phyloP scores from a whole-genome alignment of 257 asterid species.

The Dorcoceras hygrometricum region DNA sequence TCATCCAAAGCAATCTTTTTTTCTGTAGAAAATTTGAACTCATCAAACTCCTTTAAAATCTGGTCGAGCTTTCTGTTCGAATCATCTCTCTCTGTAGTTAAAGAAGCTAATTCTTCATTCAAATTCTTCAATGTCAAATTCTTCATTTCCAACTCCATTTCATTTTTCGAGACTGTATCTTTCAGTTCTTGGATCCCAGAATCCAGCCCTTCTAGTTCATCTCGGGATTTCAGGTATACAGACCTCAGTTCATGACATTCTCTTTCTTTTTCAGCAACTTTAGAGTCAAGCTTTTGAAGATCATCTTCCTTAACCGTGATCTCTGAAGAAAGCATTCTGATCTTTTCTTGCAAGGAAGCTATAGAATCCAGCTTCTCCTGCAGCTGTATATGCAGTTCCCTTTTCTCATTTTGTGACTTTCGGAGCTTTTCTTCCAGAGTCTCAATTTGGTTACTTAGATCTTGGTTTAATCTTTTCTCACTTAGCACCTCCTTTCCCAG shows the following conservation, averaged over 20 bases:
- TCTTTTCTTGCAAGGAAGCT: constrained; percentile 50
- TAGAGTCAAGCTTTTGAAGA: constrained; percentile 30
- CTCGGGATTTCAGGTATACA: constrained; percentile 42
- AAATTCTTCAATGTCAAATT: constrained; percentile 35
- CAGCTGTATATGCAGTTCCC: constrained; percentile 48
- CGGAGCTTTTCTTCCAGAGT: constrained; percentile 42
- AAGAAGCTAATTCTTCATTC: constrained; percentile 36
- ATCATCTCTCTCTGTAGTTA: constrained; percentile 48
- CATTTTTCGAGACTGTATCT: constrained; percentile 39
- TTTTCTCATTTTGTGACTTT: constrained; percentile 41
- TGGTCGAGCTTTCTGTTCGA: constrained; percentile 36
- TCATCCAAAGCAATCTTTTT: constrained; percentile 55
- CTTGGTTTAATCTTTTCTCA: constrained; percentile 37
- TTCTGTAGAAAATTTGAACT: constrained; percentile 41
- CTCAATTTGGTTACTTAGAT: constrained; percentile 40
- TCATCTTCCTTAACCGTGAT: constrained; percentile 52
- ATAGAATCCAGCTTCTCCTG: constrained; percentile 50
- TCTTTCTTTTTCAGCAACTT: constrained; percentile 47
- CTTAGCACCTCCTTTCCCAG: constrained; percentile 51
- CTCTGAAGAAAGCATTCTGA: constrained; percentile 48
- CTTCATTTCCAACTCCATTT: constrained; percentile 53
- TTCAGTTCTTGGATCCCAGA: constrained; percentile 46
- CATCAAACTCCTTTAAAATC: constrained; percentile 37
- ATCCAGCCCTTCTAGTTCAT: constrained; percentile 34
- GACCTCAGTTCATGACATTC: constrained; percentile 37